Base-by-base conservation (phyloP, 805 yeast species). In the Wickerhamiella lipophila region DNA sequence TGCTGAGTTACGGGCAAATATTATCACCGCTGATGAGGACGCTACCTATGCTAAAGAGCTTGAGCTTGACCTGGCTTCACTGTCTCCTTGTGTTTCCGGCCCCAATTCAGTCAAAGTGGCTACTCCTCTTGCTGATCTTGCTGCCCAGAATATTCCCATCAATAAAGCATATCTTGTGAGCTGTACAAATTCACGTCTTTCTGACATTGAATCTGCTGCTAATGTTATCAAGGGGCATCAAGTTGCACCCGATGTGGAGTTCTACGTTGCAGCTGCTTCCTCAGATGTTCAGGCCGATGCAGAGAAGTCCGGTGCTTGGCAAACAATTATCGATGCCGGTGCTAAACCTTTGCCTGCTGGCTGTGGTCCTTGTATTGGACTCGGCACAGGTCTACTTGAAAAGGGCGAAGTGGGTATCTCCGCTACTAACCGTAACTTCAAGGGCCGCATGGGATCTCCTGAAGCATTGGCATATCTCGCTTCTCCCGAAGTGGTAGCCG, bases 301-400 rank as follows among this genome's bases (percentile, higher is more conserved):
- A 42, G 95, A 83, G 68, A 75, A 77, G 30, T 70, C 68, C 40
- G 98, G 99, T 49, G 94, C 94, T 13, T 94, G 99, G 98, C 74
- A 87, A 59, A 78, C 77, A 18, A 73, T 92, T 51, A 60, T 92
- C 43, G 89, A 81, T 49, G 95, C 97, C 8, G 99, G 99, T 47
- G 94, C 96, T 52, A 83, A 70, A 58, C 85, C 96, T 30, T 76
- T 92, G 58, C 97, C 97, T 18, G 95, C 98, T 13, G 99, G 99
- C 19, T 92, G 99, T 70, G 99, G 99, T 42, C 99, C 99, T 21
- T 92, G 99, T 71, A 92, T 92, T 62, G 99, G 99, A 32, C 72
- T 92, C 49, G 99, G 99, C 49, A 74, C 94, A 25, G 99, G 99
- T 45, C 71, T 92, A 55, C 71, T 92, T 56, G 80, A 92, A 67